Evolutionary conservation across 2,329 filamentous ascomycete species (phyloP).

Genomic region (Stagonosporopsis rhizophila): DNA sequence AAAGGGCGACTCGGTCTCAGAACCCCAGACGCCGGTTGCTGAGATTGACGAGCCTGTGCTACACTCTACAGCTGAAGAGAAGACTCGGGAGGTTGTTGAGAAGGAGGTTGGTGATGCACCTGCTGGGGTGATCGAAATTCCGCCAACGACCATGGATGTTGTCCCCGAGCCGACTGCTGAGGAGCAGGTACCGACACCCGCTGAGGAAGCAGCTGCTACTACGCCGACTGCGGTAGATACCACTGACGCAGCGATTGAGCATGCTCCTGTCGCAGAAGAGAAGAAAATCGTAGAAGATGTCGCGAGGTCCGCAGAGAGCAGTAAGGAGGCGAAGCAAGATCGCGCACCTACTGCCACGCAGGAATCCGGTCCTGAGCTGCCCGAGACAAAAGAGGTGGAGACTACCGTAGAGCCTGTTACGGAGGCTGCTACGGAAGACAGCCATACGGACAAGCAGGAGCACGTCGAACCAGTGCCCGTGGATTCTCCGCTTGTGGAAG

Average conservation of each 20-base stretch:
- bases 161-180: neutral
- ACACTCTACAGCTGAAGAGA: neutral
- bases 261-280: neutral
- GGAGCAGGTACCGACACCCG: neutral
- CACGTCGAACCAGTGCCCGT: no score
- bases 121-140: no score
- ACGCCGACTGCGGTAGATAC: neutral
- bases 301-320: no score
- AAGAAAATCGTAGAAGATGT: no score
- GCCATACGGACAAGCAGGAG: no score
- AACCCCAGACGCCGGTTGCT: conserved; percentile 24
- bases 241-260: neutral
- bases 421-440: neutral
- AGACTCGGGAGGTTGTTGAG: neutral
- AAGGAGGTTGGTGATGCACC: neutral
- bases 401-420: neutral
- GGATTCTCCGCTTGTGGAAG: no score
- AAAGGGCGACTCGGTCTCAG: conserved; percentile 28
- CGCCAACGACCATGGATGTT: no score
- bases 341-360: no score
- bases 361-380: no score
- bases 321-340: no score
- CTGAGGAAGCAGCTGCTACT: neutral
- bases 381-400: neutral
- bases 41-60: conserved; percentile 8